Conservation (phyloP, 164 flowering plant species). For the Vitis cinerea region DNA sequence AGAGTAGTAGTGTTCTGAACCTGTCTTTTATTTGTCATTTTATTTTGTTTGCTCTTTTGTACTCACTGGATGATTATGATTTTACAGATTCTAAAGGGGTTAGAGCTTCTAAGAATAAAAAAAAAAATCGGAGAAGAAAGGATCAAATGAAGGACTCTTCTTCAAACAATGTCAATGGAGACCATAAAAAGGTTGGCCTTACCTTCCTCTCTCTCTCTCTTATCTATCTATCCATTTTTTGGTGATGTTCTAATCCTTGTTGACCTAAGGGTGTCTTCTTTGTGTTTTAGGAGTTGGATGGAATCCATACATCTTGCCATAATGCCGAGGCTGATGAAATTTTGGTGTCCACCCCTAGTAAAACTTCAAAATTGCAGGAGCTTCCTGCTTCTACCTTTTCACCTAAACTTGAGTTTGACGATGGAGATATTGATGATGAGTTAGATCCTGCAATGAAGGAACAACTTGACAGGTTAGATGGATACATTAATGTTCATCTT, state of each 20-base stretch:
- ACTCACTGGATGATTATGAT: background rate
- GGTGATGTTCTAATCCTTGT: background rate
- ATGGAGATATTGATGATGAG: slow-evolving; percentile 70
- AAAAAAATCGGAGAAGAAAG: slow-evolving; percentile 78
- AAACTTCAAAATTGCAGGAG: slow-evolving; percentile 31
- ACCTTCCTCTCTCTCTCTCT: background rate
- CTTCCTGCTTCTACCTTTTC: slow-evolving; percentile 27
- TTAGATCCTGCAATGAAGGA: slow-evolving; percentile 81
- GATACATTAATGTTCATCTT: background rate
- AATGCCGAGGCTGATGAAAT: slow-evolving; percentile 19
- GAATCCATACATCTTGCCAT: slow-evolving; percentile 22
- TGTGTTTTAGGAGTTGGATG: slow-evolving; percentile 39
- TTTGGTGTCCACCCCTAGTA: slow-evolving; percentile 29
- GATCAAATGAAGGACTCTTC: slow-evolving; percentile 55
- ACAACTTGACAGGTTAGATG: slow-evolving; percentile 72
- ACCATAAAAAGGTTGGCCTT: slow-evolving; percentile 32
- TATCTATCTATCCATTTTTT: background rate
- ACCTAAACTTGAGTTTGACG: slow-evolving; percentile 64
- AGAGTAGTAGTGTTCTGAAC: no score
- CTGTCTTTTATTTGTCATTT: background rate
- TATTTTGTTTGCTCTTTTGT: background rate
- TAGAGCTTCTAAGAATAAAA: slow-evolving; percentile 62
- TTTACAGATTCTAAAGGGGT: slow-evolving; percentile 57
- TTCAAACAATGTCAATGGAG: slow-evolving; percentile 25
- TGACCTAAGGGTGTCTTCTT: background rate